Base-by-base conservation (phyloP, 305 asterid genomes). In the Fraxinus sp. region DNA sequence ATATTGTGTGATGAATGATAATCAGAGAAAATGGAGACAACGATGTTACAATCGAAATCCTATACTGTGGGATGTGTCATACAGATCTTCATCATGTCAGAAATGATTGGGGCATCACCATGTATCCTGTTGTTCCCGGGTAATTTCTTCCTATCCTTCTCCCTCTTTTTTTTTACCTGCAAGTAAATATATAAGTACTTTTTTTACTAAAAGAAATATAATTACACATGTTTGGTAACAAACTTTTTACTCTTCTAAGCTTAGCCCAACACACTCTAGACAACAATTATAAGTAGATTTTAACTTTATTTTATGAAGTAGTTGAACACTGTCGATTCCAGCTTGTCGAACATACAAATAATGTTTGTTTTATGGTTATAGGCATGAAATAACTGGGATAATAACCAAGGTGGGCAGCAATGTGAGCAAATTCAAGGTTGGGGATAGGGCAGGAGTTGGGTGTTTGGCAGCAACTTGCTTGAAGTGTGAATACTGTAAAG, bases 321-420 rank as follows among this genome's bases (percentile, higher is more conserved):
- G 28, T 59, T 62, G 13, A 62, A 7, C 22, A 6, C 32, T 20
- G 71, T 62, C 32, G 10, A 7, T 28, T 59, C 30, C 11, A 6
- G 5, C 71, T 62, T 62, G 4, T 9, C 33, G 5, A 18, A 62
- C 71, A 62, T 62, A 7, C 11, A 62, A 18, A 24, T 62, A 22
- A 68, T 68, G n/a, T 28, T 22, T 68, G 35, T 2, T 3, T 66
- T 3, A 3, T 26, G 74, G 5, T 81, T 71, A 7, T 30, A 95
- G 99, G 88, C 98, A 95, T 85, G 99, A 95, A 87, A 93, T 95
- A 0, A 89, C 92, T 9, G 99, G 99, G 73, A 75, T 92, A 4
- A 85, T 95, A 79, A 92, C 93, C 0, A 89, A 90, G 77, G 94
- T 94, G 80, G 99, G 99, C 9, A 89, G 88, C 89, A 88, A 92